Evolutionary conservation across 1,284 basidiomycete species (phyloP), one percentile per base, ranked within the genome.

Genomic region (Sanghuangporus weigelae): DNA sequence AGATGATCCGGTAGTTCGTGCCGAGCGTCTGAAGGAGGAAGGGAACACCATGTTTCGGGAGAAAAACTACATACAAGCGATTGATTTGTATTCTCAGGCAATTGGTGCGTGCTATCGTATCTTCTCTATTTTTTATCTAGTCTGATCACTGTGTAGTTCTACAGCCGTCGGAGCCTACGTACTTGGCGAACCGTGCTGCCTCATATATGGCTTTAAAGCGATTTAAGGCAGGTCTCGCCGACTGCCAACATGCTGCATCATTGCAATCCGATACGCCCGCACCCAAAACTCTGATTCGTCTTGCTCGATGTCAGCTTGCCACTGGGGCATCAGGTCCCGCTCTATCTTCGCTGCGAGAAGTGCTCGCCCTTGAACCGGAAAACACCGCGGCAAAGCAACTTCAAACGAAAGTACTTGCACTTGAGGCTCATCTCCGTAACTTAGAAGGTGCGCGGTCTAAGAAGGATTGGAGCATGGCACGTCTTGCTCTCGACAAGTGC

Each of bases 151-250:
- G 23, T 66, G 59, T 72, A 89, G 86, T 86, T 64, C 75, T 89
- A 63, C 85, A 87, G 65, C 78, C 89, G 0, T 71, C 80, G 3
- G 89, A 94, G 71, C 85, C 92, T 1, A 81, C 89, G 0, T 94
- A 90, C 71, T 79, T 89, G 65, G 91, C 91, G 14, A 96, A 96
- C 74, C 86, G 93, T 49, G 93, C 93, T 0, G 93, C 93, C 2
- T 88, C 93, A 3, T 85, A 90, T 71, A 95, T 96, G 86, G 83
- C 86, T 0, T 72, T 92, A 61, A 93, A 93, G 71, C 82, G 83
- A 51, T 95, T 90, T 79, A 79, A 83, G 42, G 76, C 78, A 1
- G 93, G 93, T 0, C 77, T 95, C 10, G 79, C 81, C 42, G 93
- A 96, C 73, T 93, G 92, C 70, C 90, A 93, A 72, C 78, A 81